Conservation (phyloP, 768 basidiomycete genomes). For the Tulasnella sp. region DNA sequence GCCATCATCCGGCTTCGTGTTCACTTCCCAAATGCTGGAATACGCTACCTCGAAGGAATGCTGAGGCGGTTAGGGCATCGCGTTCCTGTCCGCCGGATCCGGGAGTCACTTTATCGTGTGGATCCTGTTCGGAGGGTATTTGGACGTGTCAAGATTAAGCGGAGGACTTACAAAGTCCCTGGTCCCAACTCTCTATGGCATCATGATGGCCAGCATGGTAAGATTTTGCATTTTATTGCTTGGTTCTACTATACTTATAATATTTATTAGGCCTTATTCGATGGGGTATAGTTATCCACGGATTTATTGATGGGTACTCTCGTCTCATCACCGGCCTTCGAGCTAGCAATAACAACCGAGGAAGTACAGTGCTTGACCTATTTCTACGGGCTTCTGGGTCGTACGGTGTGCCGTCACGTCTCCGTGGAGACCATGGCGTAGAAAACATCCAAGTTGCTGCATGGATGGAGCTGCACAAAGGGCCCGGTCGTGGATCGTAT, state of each 20-base stretch:
- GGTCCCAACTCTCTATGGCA: constrained; percentile 23
- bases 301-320: constrained; percentile 22
- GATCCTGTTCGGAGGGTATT: constrained; percentile 21
- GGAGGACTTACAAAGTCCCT: background rate
- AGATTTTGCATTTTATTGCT: background rate
- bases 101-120: constrained; percentile 9
- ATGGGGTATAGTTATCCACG: constrained; percentile 21
- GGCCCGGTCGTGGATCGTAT: constrained; percentile 17
- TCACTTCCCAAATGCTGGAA: constrained; percentile 15
- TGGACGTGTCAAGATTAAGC: background rate
- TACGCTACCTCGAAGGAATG: constrained; percentile 19
- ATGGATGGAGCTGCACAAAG: constrained; percentile 17
- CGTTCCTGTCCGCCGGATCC: constrained; percentile 9
- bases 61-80: constrained; percentile 11
- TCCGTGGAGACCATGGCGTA: constrained; percentile 20
- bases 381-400: constrained; percentile 22
- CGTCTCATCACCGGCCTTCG: constrained; percentile 14
- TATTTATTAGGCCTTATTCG: constrained; percentile 17
- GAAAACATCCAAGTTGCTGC: constrained; percentile 20
- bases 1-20: background rate
- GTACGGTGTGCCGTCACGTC: constrained; percentile 24
- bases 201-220: constrained; percentile 25
- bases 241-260: background rate
- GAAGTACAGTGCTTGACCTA: constrained; percentile 25
- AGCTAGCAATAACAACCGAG: constrained; percentile 12